A percentile compares a stretch with the other conserved stretches of the same genome.
phyloP scores from a whole-genome alignment of 148 eudicot genomes.

The Rhododendron simsii region DNA sequence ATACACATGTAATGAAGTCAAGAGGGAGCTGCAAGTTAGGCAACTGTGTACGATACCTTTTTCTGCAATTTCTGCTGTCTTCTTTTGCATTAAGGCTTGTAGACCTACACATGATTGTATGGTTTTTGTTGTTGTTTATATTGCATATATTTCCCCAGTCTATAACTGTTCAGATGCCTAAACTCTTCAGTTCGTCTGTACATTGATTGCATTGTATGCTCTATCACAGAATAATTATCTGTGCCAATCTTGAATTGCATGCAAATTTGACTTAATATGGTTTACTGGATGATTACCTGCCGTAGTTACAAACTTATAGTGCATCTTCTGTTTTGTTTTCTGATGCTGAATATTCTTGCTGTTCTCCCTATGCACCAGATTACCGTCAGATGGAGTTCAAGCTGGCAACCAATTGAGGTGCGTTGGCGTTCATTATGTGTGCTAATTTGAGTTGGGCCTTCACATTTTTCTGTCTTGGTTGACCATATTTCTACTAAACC shows the following conservation, averaged over 20 bases:
- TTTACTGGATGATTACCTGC: neutral
- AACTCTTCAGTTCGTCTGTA: neutral
- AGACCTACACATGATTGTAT: neutral
- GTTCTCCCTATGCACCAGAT: constrained; percentile 30
- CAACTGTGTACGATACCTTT: neutral
- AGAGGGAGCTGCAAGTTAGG: neutral
- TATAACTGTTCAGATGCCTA: neutral
- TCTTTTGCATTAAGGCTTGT: constrained; percentile 4
- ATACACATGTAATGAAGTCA: neutral
- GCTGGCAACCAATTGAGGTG: constrained; percentile 68
- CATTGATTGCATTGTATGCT: neutral
- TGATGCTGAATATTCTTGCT: neutral
- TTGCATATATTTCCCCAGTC: neutral
- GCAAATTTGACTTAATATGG: neutral
- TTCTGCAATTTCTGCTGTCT: neutral
- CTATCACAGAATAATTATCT: neutral
- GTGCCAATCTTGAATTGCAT: neutral
- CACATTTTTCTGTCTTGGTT: neutral
- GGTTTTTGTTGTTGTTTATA: neutral
- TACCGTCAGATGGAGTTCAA: constrained; percentile 46
- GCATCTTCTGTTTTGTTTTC: neutral
- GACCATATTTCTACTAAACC: neutral
- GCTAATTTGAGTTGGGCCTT: neutral
- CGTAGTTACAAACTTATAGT: neutral
- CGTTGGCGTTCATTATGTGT: constrained; percentile 10